Base-by-base conservation (phyloP, 2,329 filamentous ascomycete species). In the Penicillium sp. region DNA sequence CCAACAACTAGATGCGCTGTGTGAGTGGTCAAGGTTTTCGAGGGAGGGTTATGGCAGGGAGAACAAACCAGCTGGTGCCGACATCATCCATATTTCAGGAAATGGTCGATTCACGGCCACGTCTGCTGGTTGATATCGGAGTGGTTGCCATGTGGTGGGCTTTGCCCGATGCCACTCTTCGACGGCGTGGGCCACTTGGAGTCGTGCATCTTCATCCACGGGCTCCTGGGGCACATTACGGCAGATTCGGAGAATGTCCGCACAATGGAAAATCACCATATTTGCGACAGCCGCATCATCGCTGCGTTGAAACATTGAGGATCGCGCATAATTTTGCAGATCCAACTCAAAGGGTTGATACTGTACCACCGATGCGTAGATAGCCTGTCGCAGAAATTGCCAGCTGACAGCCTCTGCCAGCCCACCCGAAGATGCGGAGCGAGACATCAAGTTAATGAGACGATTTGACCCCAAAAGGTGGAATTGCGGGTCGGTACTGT, bases 301-400 rank as follows among this genome's bases (percentile, higher is more conserved):
- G 0, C 68, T 64, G n/a, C 73, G 72, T 2, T 72, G 71, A 44
- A 80, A 79, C 7, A 77, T 76, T 0, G 73, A 68, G 0, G 78
- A 80, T 9, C 72, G 69, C 44, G 78, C 75, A 49, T 78, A 80
- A 35, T 78, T 79, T 17, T 73, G 70, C 19, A 80, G 54, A 19
- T 77, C 69, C 6, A 80, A 70, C 49, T 76, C 75, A n/a, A 79
- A 70, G 1, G 75, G 75, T 24, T 76, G 72, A 50, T 74, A 69
- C 53, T 76, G 73, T 5, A 76, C 75, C 4, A 80, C 64, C 0
- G 76, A 78, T 9, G 78, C 73, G 54, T 79, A 80, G 26, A 80
- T 78, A 37, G 78, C 77, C 63, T 80, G 78, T 12, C 78, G 72
- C 3, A 80, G 66, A 9, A 78, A 78, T 44, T 79, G 78, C 78